Evolutionary conservation across 371 early-diverging fungal genomes (phyloP), one percentile per base, ranked within the genome.

Genomic region (Parasitella parasitica): DNA sequence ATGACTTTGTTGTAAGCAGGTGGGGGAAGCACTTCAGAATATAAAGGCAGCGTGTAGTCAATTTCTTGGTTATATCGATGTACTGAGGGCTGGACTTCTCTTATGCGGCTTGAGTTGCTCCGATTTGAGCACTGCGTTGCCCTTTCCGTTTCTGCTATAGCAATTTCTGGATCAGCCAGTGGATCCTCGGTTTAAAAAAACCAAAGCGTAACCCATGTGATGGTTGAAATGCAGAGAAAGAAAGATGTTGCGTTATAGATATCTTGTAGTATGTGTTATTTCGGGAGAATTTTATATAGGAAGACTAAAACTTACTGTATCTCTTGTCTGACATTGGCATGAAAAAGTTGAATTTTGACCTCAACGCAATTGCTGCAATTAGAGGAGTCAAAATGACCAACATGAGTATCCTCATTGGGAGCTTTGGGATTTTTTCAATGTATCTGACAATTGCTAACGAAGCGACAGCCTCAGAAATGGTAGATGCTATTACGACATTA

Each of bases 21-120:
- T 18, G 54, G 54, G 13, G 54, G 16, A 7, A 37, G 54, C 13
- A 53, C 32, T 53, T 53, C 54, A 3, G 36, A 53, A 22, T 53
- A 53, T n/a, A 37, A 36, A 8, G 54, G 54, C 24, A 53, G 22
- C 4, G 54, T 53, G 22, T 53, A 53, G 36, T 53, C 54, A 53
- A 53, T 53, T 36, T 53, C 54, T 9, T 34, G 36, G 5, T 53
- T 37, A 11, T 53, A 53, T 35, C 37, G 16, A 53, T 36, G 54
- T 7, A 53, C 2, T 4, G 54, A 35, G 24, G 36, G 24, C 0
- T 6, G 6, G 1, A 41, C 20, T 41, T 18, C 18, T 41, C 41
- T 18, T n/a, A 20, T 4, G 18, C 20, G 41, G 2, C 6, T 41
- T 18, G 18, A 18, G 5, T 41, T 16, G 6, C 16, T 18, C 20